Percentiles rank a stretch among this genome's conserved stretches.
phyloP scores from a whole-genome alignment of 441 rosid genomes.

The Croton setiger region DNA sequence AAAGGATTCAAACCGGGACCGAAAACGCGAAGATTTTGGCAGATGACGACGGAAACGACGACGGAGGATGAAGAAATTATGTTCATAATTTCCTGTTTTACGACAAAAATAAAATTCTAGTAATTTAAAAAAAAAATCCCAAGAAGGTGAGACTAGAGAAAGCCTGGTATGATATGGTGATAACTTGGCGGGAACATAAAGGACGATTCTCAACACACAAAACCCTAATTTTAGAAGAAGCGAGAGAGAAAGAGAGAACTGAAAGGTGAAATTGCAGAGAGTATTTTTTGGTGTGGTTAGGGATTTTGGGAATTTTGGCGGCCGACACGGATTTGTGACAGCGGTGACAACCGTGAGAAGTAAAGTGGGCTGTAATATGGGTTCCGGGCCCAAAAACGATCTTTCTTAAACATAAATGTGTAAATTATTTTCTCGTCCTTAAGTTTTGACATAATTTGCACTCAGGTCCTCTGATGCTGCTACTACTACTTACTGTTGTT shows the following conservation, averaged over 20 bases:
- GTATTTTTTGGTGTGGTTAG: not conserved
- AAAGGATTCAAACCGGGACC: conserved; percentile 93
- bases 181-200: conserved; percentile 11
- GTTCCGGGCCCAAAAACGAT: not conserved
- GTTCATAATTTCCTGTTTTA: conserved; percentile 40
- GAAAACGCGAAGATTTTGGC: conserved; percentile 58
- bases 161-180: conserved; percentile 13
- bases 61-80: conserved; percentile 36
- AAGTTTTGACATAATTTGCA: too few species aligned
- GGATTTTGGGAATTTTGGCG: not conserved
- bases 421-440: too few species aligned
- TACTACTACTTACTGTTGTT: too few species aligned
- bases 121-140: not conserved
- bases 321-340: not conserved
- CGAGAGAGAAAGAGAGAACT: too few species aligned
- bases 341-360: not conserved
- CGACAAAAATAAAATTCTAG: too few species aligned
- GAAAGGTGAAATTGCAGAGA: not conserved
- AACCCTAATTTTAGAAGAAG: too few species aligned
- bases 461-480: too few species aligned
- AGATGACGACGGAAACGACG: conserved; percentile 32
- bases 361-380: not conserved
- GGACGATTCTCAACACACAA: not conserved
- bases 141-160: not conserved
- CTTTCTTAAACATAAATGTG: too few species aligned